Evolutionary conservation across 202 grass and related monocot species (phyloP), one percentile per base, ranked within the genome.

Genomic region (Panicum hallii): DNA sequence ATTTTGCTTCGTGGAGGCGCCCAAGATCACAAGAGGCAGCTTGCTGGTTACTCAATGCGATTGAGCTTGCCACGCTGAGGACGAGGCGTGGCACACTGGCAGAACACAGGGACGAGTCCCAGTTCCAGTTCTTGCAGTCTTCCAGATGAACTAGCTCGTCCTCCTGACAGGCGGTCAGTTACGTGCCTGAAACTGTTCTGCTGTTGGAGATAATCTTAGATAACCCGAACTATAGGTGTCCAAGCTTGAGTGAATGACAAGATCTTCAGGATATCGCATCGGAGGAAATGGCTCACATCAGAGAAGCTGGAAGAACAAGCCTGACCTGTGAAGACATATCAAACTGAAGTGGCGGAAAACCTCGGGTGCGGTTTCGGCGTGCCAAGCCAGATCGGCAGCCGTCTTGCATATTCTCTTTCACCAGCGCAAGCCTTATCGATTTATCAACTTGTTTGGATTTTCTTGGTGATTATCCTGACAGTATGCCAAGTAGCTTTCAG

Each of bases 341-440:
- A 38, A 47, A 73, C 17, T 22, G 6, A 56, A 15, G 5, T 48
- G 22, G 8, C 6, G 36, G 1, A 15, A 28, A 10, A 48, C 47
- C 8, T 53, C 42, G 67, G 54, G 26, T 47, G 40, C 63, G 48
- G 28, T 48, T 58, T 75, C 23, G 28, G 61, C 70, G 41, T 68
- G 78, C 70, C 47, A 7, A 22, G 68, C 15, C 69, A 69, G 19
- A 60, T 19, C 17, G 17, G n/a, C 15, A 52, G 61, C 8, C 23
- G 44, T 58, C 13, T 12, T 11, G 54, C 48, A 74, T 49, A 49
- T 62, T 50, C 16, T 38, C 52, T 38, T 78, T 38, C 28, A 38
- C 83, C 28, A 1, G 30, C 30, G 11, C 3, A 3, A 68, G 13
- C 61, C 75, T 84, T 84, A 80, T 70, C 82, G 0, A n/a, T 34